Base-by-base conservation (phyloP, 148 eudicot genomes). In the Vaccinium macrocarpon region DNA sequence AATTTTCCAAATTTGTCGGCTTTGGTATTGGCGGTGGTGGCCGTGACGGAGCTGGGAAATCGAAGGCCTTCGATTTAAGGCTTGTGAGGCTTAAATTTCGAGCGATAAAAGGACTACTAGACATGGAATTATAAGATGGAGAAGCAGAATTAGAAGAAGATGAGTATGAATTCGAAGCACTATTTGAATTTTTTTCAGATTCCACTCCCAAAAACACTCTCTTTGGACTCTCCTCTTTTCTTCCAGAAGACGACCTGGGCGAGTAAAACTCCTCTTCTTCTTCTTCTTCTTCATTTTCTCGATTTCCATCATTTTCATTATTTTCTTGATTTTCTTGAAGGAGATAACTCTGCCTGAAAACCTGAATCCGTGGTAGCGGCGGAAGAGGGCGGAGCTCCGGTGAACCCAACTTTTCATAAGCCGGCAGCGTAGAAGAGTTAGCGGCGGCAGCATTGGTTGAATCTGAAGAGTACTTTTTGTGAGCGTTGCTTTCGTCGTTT, bases 381-480 rank as follows among this genome's bases (percentile, higher is more conserved):
- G 99, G 99, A 0, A 96, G 92, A 0, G 99, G 99, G 11, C 82
- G 91, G 76, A 96, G 94, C 88, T 96, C 97, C 13, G 99, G 99
- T 29, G 99, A 93, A 51, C 86, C 90, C 25, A 91, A 75, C 27
- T 85, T 85, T 13, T 86, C 82, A 49, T 87, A 90, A 1, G 76
- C 77, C 1, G 80, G 35, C 9, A 51, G 23, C 9, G 32, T 32
- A 3, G 80, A 76, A 0, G 85, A 56, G 25, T 66, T 27, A 29
- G 83, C 52, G 10, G 29, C 29, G 18, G 86, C 55, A 61, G 56
- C 29, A 52, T 32, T 59, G 64, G 80, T 35, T 12, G 84, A 25
- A 46, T 83, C 77, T 1, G 70, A 18, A 5, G 53, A 72, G 35
- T 25, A 27, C 4, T 23, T 66, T 12, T 59, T 59, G 10, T 23